Percentiles rank a stretch among this genome's conserved stretches.
Evolutionary conservation across 768 basidiomycete species (phyloP).

Genomic region (Chlorophyllum brunneum): DNA sequence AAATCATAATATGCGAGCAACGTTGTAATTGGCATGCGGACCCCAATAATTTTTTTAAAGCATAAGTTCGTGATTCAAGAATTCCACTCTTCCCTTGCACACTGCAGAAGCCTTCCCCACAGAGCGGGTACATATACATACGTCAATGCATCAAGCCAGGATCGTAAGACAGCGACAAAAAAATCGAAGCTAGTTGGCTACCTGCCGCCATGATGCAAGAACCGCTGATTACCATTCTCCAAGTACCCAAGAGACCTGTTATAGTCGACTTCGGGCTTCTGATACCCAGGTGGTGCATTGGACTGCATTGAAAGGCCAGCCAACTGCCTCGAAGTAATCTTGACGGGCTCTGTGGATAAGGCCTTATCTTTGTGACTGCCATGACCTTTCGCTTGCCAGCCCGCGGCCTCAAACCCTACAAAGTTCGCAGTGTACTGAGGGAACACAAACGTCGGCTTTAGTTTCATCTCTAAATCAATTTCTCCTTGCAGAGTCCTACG

Average conservation of each 20-base stretch:
- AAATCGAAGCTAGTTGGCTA: neutral
- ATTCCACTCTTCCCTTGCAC: too few relatives aligned
- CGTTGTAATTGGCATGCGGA: too few relatives aligned
- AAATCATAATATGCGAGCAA: too few relatives aligned
- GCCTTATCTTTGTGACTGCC: neutral
- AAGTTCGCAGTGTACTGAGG: slow-evolving; percentile 6
- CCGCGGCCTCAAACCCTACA: slow-evolving; percentile 3
- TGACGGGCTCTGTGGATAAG: neutral
- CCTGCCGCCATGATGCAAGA: slow-evolving; percentile 5
- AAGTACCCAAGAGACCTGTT: slow-evolving; percentile 7
- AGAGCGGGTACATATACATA: too few relatives aligned
- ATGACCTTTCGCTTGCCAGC: slow-evolving; percentile 1
- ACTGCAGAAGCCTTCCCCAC: too few relatives aligned
- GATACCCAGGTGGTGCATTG: slow-evolving; percentile 11
- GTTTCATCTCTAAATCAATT: slow-evolving; percentile 6
- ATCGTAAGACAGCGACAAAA: too few relatives aligned
- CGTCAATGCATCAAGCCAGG: too few relatives aligned
- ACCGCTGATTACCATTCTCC: slow-evolving; percentile 12
- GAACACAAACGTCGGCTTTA: slow-evolving; percentile 8
- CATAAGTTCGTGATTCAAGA: too few relatives aligned
- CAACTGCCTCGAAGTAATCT: slow-evolving; percentile 9
- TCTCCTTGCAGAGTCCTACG: slow-evolving; percentile 3
- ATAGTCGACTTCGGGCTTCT: slow-evolving; percentile 7
- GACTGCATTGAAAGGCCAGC: slow-evolving; percentile 2
- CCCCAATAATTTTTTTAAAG: too few relatives aligned